Base-by-base conservation (phyloP, 192 early-diverging fungal species). In the Chytriomyces sp. region DNA sequence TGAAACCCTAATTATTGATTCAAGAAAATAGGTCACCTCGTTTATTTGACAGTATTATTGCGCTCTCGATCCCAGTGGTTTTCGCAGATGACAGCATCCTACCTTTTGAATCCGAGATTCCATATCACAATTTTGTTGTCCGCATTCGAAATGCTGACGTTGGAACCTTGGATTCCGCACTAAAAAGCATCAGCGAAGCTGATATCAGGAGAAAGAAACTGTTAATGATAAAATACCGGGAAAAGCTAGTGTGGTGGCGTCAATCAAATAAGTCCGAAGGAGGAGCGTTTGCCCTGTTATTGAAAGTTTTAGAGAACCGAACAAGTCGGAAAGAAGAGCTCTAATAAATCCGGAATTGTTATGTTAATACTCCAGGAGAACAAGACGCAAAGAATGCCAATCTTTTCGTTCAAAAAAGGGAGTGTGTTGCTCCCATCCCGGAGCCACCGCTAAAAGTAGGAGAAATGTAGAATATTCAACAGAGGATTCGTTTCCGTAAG, bases 31-130 rank as follows among this genome's bases (percentile, higher is more conserved):
- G 65, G 65, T 68, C 65, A 7, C 77, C 77, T 17, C 49, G 77
- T 8, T 41, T 75, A 30, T 78, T 77, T 55, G 70, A 75, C 52
- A 55, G 71, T 52, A 68, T 78, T n/a, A 31, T 77, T 28, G 73
- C 73, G 10, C 67, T 70, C 6, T 41, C 77, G 7, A 75, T 78
- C 3, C 77, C 77, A 5, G 74, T 78, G 3, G 37, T 78, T 19
- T 75, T 75, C 34, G 70, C 72, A 31, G 77, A 78, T 38, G 73
- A 62, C 31, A 75, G 76, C 39, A 3, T 39, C 39, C 41, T 76
- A 22, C 77, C 77, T 3, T 78, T 70, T 55, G 77, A 78, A 66
- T 39, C 30, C 19, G 28, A 73, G n/a, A 60, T 78, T 25, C 64
- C 78, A 12, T 78, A 75, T 37, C 40, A 12, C 30, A 60, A n/a